These are phyloP conservation scores for Lepiota subincarnata DNA, from an alignment of 768 basidiomycete genomes.

Conservation along the genomic window DNA sequence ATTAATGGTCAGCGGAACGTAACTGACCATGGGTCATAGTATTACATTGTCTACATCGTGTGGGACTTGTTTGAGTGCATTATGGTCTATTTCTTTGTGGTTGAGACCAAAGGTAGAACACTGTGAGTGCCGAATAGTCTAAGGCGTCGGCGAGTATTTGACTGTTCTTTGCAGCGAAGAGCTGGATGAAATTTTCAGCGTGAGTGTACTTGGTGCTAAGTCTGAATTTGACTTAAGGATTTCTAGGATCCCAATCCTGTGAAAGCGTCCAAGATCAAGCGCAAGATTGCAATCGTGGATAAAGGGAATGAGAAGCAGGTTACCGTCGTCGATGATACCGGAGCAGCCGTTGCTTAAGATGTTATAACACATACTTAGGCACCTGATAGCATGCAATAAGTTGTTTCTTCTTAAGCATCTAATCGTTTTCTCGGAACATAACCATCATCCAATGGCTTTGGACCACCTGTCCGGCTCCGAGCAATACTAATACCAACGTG, in stretches of 20 bases:
- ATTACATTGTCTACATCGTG: constrained; percentile 35
- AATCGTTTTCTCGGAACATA: no score
- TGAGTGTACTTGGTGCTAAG: constrained; percentile 7
- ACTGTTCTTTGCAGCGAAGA: constrained; percentile 29
- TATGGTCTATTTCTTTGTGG: constrained; percentile 35
- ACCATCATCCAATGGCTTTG: no score
- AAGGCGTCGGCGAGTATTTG: not conserved
- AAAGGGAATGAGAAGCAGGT: constrained; percentile 23
- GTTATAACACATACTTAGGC: no score
- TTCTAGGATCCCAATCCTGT: constrained; percentile 36
- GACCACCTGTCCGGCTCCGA: no score
- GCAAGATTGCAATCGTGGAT: constrained; percentile 35
- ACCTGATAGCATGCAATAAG: no score
- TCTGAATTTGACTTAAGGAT: not conserved
- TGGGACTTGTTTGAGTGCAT: constrained; percentile 38
- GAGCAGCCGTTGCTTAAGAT: constrained; percentile 1
- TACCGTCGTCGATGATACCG: constrained; percentile 9
- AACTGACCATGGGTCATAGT: constrained; percentile 16
- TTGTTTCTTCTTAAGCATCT: not conserved
- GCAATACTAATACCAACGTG: no score
- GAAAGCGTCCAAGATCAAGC: constrained; percentile 34
- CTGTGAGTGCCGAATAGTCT: constrained; percentile 25
- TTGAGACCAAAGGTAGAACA: constrained; percentile 40
- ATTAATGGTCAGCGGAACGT: not conserved
- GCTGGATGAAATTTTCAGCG: constrained; percentile 38